These are phyloP conservation scores for Haberlea rhodopensis DNA, from an alignment of 257 asterid genomes.

Conservation along the genomic window DNA sequence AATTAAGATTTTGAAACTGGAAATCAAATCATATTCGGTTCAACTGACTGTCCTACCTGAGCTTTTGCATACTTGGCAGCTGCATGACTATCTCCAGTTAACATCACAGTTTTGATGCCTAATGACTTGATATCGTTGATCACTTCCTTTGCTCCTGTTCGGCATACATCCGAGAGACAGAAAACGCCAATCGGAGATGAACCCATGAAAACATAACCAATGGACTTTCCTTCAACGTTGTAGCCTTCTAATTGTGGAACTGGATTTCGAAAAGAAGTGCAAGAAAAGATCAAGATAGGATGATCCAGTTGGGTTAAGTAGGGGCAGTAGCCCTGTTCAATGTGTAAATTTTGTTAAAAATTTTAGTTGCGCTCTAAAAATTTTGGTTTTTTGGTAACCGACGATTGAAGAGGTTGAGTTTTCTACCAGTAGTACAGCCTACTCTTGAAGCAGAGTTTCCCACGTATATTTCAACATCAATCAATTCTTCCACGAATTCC, in stretches of 20 bases:
- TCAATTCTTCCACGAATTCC: constrained; percentile 75
- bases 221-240: constrained; percentile 53
- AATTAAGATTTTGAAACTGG: too few species aligned
- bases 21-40: not conserved
- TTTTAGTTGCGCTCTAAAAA: not conserved
- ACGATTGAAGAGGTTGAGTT: not conserved
- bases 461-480: constrained; percentile 44
- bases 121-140: constrained; percentile 50
- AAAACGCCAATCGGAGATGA: constrained; percentile 59
- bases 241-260: constrained; percentile 59
- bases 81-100: constrained; percentile 74
- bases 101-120: constrained; percentile 77
- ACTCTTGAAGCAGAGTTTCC: constrained; percentile 75
- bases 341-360: not conserved
- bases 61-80: constrained; percentile 73
- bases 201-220: constrained; percentile 60
- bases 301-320: not conserved
- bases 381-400: not conserved
- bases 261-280: constrained; percentile 22
- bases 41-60: too few species aligned
- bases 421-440: constrained; percentile 59
- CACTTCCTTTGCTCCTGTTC: constrained; percentile 86
- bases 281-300: not conserved
- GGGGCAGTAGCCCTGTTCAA: too few species aligned
- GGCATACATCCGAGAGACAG: constrained; percentile 63